Percentiles rank a stretch among this genome's conserved stretches.
Evolutionary conservation across 1,284 basidiomycete genomes (phyloP).

Genomic region (Cutaneotrichosporon mucoides): DNA sequence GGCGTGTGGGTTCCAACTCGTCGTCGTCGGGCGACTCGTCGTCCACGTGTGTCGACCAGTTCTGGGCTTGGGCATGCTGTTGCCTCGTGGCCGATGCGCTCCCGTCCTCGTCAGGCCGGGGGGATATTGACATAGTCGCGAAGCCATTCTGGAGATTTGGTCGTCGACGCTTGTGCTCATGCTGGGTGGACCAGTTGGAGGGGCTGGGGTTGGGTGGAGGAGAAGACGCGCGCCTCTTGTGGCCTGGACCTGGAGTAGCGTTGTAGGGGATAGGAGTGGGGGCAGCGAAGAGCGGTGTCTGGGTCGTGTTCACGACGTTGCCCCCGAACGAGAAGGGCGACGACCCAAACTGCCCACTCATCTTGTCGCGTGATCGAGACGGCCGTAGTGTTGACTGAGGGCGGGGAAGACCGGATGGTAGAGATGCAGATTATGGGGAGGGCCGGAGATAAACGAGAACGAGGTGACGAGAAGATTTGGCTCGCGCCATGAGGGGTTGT

Average conservation of each 20-base stretch:
- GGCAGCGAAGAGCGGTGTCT: neutral
- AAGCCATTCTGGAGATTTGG: constrained; percentile 42
- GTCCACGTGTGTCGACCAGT: neutral
- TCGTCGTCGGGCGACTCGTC: constrained; percentile 15
- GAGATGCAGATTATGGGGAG: too few species aligned
- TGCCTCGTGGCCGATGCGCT: too few species aligned
- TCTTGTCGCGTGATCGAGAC: neutral
- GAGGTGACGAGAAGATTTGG: too few species aligned
- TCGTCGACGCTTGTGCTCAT: constrained; percentile 29
- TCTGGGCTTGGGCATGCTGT: too few species aligned
- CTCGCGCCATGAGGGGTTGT: too few species aligned
- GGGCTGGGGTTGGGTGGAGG: neutral
- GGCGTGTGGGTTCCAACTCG: constrained; percentile 8
- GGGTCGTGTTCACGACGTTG: neutral
- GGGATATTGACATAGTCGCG: constrained; percentile 30
- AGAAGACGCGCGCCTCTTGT: constrained; percentile 10
- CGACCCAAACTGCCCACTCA: neutral
- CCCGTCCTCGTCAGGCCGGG: neutral
- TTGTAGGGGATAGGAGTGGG: neutral
- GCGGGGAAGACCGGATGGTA: neutral
- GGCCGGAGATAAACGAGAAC: too few species aligned
- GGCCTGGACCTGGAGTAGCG: neutral
- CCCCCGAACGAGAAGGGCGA: neutral
- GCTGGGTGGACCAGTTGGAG: neutral
- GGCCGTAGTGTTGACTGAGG: too few species aligned